Percentiles rank a stretch among this genome's conserved stretches.
phyloP scores from a whole-genome alignment of 805 yeast genomes.

The Kuraishia hungarica region DNA sequence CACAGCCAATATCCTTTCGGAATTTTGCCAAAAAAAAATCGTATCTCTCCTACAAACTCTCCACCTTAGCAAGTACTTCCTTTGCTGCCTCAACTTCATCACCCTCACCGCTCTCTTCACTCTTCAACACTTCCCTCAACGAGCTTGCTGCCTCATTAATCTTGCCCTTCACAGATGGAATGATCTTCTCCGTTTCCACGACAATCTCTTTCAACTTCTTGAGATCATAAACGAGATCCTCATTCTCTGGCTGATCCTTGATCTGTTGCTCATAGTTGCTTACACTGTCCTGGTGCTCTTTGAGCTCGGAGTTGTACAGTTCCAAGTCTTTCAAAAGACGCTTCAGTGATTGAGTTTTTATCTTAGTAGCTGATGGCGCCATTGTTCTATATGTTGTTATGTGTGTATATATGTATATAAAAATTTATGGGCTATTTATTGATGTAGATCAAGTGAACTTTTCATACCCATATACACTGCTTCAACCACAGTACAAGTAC shows the following conservation, averaged over 20 bases:
- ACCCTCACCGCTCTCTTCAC: not conserved
- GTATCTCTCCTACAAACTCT: not conserved
- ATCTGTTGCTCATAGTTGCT: conserved; percentile 6
- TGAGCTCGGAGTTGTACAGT: conserved; percentile 2
- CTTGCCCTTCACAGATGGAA: conserved; percentile 17
- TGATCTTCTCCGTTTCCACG: conserved; percentile 19
- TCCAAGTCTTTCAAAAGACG: conserved; percentile 3
- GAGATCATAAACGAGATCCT: conserved; percentile 16
- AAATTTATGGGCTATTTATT: too few relatives aligned
- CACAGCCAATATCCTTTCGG: too few relatives aligned
- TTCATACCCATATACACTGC: too few relatives aligned
- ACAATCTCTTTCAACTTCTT: conserved; percentile 17
- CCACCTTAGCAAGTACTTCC: not conserved
- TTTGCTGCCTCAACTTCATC: not conserved
- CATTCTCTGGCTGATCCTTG: conserved; percentile 10
- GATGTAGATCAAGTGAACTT: too few relatives aligned
- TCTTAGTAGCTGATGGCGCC: conserved; percentile 2
- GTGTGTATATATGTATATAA: too few relatives aligned
- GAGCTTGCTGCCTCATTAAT: conserved; percentile 12
- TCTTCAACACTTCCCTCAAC: conserved; percentile 8
- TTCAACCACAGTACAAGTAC: too few relatives aligned
- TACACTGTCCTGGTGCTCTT: conserved; percentile 7
- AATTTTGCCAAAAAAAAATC: not conserved
- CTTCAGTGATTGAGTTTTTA: conserved; percentile 3
- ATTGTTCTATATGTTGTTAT: conserved; percentile 1